Evolutionary conservation across 1,139 yeast genomes (phyloP).

Genomic region (Taiozyma sp.): DNA sequence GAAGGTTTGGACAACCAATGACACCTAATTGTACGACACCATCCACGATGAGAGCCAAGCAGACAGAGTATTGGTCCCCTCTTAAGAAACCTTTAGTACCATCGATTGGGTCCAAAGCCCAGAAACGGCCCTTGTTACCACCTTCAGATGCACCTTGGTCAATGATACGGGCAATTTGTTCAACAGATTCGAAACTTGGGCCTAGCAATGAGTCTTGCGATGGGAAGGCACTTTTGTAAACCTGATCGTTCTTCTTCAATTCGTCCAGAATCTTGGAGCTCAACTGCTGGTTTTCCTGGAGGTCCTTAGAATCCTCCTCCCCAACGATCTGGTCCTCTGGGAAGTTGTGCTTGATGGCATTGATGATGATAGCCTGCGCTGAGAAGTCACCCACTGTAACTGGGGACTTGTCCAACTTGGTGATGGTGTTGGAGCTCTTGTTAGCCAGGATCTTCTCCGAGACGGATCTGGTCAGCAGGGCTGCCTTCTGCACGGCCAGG

Average conservation of each 20-base stretch:
- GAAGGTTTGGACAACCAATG: constrained; percentile 93
- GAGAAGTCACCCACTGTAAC: constrained; percentile 97
- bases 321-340: constrained; percentile 88
- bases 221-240: constrained; percentile 27
- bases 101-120: constrained; percentile 98
- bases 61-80: constrained; percentile 96
- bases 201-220: constrained; percentile 19
- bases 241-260: constrained; percentile 36
- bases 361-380: constrained; percentile 88
- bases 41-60: constrained; percentile 83
- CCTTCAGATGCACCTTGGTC: constrained; percentile 80
- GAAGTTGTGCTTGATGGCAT: constrained; percentile 74
- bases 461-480: constrained; percentile 68
- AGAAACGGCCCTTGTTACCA: constrained; percentile 73
- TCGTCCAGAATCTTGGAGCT: constrained; percentile 45
- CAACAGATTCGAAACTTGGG: constrained; percentile 34
- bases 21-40: constrained; percentile 86
- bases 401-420: constrained; percentile 87
- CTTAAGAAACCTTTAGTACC: constrained; percentile 96
- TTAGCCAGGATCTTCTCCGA: constrained; percentile 61
- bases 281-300: constrained; percentile 47
- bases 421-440: constrained; percentile 55
- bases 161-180: constrained; percentile 58
- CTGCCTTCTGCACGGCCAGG: constrained; percentile 86
- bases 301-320: constrained; percentile 79